phyloP scores from a whole-genome alignment of 805 yeast genomes.

The Pichia insulana region DNA sequence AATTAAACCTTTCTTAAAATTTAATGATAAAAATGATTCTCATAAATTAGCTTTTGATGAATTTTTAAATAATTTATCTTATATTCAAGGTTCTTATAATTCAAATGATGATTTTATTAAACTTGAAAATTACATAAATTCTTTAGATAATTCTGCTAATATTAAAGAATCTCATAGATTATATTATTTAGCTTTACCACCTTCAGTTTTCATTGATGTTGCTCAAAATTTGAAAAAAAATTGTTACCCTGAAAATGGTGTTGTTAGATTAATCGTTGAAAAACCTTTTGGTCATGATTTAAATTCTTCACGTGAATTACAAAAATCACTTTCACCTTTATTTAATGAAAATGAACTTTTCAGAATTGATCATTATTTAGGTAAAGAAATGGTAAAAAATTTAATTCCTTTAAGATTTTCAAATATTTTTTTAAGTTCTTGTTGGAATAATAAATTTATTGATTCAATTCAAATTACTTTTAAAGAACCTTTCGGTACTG shows the following conservation, averaged over 20 bases:
- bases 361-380: slow-evolving; percentile 95
- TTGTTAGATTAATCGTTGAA: slow-evolving; percentile 80
- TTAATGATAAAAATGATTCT: slow-evolving; percentile 23
- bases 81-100: slow-evolving; percentile 77
- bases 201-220: slow-evolving; percentile 78
- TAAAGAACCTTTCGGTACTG: slow-evolving; percentile 98
- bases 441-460: slow-evolving; percentile 79
- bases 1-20: slow-evolving; percentile 52
- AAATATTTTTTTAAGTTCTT: slow-evolving; percentile 77
- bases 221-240: slow-evolving; percentile 62
- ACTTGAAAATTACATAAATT: slow-evolving; percentile 46
- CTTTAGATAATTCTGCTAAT: slow-evolving; percentile 44
- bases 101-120: slow-evolving; percentile 59
- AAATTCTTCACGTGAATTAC: slow-evolving; percentile 67
- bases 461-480: slow-evolving; percentile 79
- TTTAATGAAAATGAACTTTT: slow-evolving; percentile 86
- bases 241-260: slow-evolving; percentile 58
- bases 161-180: slow-evolving; percentile 61
- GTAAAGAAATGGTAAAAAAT: slow-evolving; percentile 97
- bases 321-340: slow-evolving; percentile 68
- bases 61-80: slow-evolving; percentile 58
- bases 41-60: slow-evolving; percentile 36
- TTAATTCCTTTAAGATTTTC: slow-evolving; percentile 83
- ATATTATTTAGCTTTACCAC: slow-evolving; percentile 92
- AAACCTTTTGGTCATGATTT: slow-evolving; percentile 97